These are phyloP conservation scores for Xylaria sp. DNA, from an alignment of 2,329 filamentous ascomycete genomes.

Conservation along the genomic window DNA sequence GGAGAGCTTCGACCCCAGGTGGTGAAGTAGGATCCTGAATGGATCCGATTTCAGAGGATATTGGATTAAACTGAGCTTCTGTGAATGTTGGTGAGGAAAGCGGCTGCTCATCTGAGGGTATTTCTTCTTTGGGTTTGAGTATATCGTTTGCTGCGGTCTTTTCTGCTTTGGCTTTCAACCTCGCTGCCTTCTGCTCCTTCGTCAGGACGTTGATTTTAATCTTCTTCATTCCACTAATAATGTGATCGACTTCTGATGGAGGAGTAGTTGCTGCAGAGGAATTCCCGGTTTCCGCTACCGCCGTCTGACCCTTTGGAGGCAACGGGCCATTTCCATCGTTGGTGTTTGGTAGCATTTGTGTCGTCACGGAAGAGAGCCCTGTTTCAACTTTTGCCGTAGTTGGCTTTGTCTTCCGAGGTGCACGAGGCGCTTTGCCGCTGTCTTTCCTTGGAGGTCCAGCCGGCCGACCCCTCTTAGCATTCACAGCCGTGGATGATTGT, in stretches of 20 bases:
- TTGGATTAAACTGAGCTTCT: slow-evolving; percentile 6
- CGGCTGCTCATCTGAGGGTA: slow-evolving; percentile 1
- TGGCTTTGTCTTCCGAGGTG: slow-evolving; percentile 52
- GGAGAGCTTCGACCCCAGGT: neutral
- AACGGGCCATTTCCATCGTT: neutral
- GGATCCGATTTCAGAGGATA: neutral
- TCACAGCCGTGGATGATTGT: slow-evolving; percentile 54
- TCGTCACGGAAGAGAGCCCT: slow-evolving; percentile 27
- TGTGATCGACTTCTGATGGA: slow-evolving; percentile 61
- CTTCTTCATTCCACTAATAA: slow-evolving; percentile 70
- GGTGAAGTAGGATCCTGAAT: slow-evolving; percentile 3
- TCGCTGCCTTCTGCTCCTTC: slow-evolving; percentile 67
- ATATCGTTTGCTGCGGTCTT: slow-evolving; percentile 18
- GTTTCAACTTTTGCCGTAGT: slow-evolving; percentile 30
- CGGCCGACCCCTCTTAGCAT: slow-evolving; percentile 71
- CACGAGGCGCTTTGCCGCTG: slow-evolving; percentile 49
- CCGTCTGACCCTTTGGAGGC: slow-evolving; percentile 5
- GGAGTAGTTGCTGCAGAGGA: slow-evolving; percentile 12
- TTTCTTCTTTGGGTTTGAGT: slow-evolving; percentile 11
- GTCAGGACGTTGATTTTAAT: slow-evolving; percentile 72
- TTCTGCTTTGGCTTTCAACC: slow-evolving; percentile 51
- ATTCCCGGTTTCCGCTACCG: slow-evolving; percentile 11
- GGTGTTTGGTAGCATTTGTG: slow-evolving; percentile 24
- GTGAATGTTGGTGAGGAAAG: slow-evolving; percentile 1
- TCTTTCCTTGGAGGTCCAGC: slow-evolving; percentile 58